Evolutionary conservation across 2,329 filamentous ascomycete species (phyloP), one percentile per base, ranked within the genome.

Genomic region (Paecilomyces variotii): DNA sequence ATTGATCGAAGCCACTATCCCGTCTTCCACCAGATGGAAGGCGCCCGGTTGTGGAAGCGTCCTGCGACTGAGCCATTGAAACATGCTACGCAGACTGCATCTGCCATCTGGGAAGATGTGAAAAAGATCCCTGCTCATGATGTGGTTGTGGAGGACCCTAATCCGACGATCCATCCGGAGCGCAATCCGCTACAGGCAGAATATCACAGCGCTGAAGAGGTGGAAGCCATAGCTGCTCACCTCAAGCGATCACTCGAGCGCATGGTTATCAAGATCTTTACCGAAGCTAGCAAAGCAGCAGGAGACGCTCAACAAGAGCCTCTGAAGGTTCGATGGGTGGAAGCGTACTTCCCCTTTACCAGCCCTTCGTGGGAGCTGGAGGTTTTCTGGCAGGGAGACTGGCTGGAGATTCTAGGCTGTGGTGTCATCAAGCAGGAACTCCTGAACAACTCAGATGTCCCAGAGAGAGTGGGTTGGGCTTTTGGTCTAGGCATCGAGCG

Each of bases 11-110:
- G 88, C 66, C 94, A 99, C 76, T 97, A 97, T 75, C 94, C 94
- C 0, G 86, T 96, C 59, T 99, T 99, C 75, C 94, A 99, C 76
- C 94, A 99, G 77, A 97, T 97, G 92, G 94, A 99, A 74, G 93
- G 91, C 11, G 93, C 93, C 7, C 83, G 88, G 65, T 87, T 91
- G 57, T 99, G 94, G 93, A 88, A 94, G 70, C 84, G 90, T 9
- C 79, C 72, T 2, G 59, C 62, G 7, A 62, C 59, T 3, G 62
- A 72, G 12, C 70, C 72, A 0, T 63, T 74, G 11, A 65, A 69
- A n/a, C 61, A 69, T 35, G 68, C 72, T 0, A 34, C 61, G 71
- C 28, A 82, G 78, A 71, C 83, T 83, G 52, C 80, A 78, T 57
- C 78, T 74, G 60, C 81, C 80, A 86, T 97, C 6, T 84, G 82